A percentile compares a stretch with the other conserved stretches of the same genome.
Conservation (phyloP, 805 yeast genomes). For the Priceomyces fermenticarens region DNA sequence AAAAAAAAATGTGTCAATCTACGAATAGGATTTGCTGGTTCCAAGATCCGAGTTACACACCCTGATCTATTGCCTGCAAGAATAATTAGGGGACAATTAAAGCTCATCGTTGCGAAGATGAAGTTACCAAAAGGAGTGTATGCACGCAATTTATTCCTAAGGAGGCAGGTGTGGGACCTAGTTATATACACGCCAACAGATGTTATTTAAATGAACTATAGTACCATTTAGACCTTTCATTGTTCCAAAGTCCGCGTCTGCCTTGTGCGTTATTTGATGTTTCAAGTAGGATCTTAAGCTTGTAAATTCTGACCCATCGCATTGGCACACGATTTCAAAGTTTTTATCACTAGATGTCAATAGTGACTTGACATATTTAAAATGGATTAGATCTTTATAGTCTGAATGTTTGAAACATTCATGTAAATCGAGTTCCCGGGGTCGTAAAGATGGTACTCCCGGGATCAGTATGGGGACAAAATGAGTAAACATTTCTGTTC, state of each 20-base stretch:
- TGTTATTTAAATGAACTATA: no score
- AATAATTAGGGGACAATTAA: no score
- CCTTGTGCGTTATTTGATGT: slow-evolving; percentile 1
- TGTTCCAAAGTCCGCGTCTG: not conserved
- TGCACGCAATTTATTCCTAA: no score
- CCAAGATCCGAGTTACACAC: no score
- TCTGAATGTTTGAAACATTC: slow-evolving; percentile 8
- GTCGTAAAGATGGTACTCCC: not conserved
- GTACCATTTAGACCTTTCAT: no score
- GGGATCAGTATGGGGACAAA: not conserved
- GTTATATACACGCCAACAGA: no score
- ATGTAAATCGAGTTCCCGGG: slow-evolving; percentile 6
- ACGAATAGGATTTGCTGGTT: no score
- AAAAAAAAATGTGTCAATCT: no score
- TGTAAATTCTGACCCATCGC: slow-evolving; percentile 8
- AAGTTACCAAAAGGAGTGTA: no score
- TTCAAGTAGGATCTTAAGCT: slow-evolving; percentile 1
- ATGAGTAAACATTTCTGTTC: not conserved
- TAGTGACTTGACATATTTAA: slow-evolving; percentile 6
- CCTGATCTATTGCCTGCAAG: no score
- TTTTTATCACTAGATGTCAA: slow-evolving; percentile 3
- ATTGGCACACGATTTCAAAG: slow-evolving; percentile 8
- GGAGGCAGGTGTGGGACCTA: no score
- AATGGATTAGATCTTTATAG: slow-evolving; percentile 12
- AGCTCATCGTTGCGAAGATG: no score